phyloP scores from a whole-genome alignment of 148 eudicot genomes.

The Mesembryanthemum crystallinum region DNA sequence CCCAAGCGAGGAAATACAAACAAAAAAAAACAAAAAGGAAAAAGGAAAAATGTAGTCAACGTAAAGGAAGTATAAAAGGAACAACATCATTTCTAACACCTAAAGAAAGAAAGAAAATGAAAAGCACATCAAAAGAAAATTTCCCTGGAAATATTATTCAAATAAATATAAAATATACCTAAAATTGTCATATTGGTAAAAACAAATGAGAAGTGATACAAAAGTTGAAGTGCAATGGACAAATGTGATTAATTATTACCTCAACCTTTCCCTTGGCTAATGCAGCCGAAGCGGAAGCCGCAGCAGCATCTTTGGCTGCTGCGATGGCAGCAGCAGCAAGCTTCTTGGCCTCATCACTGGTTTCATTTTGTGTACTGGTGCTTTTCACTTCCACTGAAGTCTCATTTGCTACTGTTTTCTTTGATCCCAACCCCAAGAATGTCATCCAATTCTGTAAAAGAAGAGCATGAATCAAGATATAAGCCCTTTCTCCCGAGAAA shows the following conservation, averaged over 20 bases:
- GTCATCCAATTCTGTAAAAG: constrained; percentile 74
- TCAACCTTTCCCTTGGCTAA: constrained; percentile 68
- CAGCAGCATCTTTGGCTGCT: constrained; percentile 67
- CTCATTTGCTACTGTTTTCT: constrained; percentile 37
- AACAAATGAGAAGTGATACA: not conserved
- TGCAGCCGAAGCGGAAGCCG: constrained; percentile 52
- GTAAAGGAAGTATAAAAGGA: too few relatives aligned
- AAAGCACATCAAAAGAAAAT: not conserved
- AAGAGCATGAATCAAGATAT: constrained; percentile 5
- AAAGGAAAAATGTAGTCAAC: too few relatives aligned
- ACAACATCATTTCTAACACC: too few relatives aligned
- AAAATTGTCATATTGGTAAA: too few relatives aligned
- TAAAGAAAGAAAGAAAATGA: not conserved
- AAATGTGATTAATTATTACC: constrained; percentile 35
- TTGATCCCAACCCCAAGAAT: constrained; percentile 57
- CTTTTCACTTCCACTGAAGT: constrained; percentile 22
- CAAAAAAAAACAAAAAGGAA: too few relatives aligned
- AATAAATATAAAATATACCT: too few relatives aligned
- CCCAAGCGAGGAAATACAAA: not conserved
- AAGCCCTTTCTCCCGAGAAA: not conserved
- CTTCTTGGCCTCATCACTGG: constrained; percentile 67
- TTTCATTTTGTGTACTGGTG: constrained; percentile 39
- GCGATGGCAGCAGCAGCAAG: constrained; percentile 89
- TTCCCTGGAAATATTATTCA: too few relatives aligned
- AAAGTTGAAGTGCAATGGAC: not conserved